A percentile compares a stretch with the other conserved stretches of the same genome.
Conservation (phyloP, 1,284 basidiomycete genomes). For the Ganoderma multipileum region DNA sequence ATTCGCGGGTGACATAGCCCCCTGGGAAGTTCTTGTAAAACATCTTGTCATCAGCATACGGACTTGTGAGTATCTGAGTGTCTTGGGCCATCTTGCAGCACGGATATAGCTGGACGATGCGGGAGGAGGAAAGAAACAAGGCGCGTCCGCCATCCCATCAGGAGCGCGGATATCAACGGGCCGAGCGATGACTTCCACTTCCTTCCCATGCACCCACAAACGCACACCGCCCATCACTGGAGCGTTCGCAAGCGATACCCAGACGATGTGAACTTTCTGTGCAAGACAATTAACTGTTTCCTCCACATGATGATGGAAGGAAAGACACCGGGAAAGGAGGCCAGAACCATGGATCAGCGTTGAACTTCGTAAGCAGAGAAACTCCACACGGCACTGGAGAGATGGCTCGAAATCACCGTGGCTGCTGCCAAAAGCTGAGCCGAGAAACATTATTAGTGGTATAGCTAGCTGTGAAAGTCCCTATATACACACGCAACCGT, state of each 20-base stretch:
- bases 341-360: background rate
- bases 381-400: background rate
- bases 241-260: no score
- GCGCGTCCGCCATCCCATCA: background rate
- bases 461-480: background rate
- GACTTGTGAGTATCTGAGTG: background rate
- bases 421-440: background rate
- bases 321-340: background rate
- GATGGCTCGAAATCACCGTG: background rate
- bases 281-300: background rate
- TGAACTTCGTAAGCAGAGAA: background rate
- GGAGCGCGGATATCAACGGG: background rate
- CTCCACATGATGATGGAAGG: background rate
- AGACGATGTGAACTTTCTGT: background rate
- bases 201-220: background rate
- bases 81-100: background rate
- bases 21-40: background rate
- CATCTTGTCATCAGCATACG: background rate
- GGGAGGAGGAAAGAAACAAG: background rate
- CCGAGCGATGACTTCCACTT: background rate
- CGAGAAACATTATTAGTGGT: background rate
- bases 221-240: background rate
- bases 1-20: constrained; percentile 1
- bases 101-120: no score
- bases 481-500: background rate